Evolutionary conservation across 1,139 yeast genomes (phyloP).

Genomic region (Saccharomycopsis phalli): DNA sequence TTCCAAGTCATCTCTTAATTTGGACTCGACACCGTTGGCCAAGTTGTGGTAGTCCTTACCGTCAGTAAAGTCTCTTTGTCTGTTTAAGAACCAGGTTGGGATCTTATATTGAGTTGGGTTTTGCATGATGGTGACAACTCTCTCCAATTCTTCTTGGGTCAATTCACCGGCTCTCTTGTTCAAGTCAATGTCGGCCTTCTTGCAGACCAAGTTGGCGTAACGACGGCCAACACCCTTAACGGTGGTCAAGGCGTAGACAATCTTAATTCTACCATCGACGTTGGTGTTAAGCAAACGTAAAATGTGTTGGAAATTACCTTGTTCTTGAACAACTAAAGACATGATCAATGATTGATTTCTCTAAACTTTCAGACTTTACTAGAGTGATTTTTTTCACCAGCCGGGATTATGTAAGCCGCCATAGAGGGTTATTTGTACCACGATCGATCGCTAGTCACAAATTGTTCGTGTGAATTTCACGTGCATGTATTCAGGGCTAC

Average conservation of each 20-base stretch:
- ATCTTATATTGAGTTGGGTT: slow-evolving; percentile 99
- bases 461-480: neutral
- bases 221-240: slow-evolving; percentile 99
- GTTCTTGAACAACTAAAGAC: slow-evolving; percentile 98
- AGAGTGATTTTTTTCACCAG: slow-evolving; percentile 8
- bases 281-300: slow-evolving; percentile 99
- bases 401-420: slow-evolving; percentile 7
- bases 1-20: slow-evolving; percentile 99
- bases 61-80: slow-evolving; percentile 97
- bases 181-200: slow-evolving; percentile 99
- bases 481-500: neutral
- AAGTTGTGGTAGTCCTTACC: slow-evolving; percentile 99
- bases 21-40: slow-evolving; percentile 98
- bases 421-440: neutral
- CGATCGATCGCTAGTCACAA: neutral
- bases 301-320: slow-evolving; percentile 99
- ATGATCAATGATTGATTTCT: slow-evolving; percentile 27
- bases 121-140: slow-evolving; percentile 99
- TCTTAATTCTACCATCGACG: slow-evolving; percentile 99
- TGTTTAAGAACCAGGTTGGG: slow-evolving; percentile 99
- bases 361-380: neutral
- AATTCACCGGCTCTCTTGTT: slow-evolving; percentile 99
- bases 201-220: slow-evolving; percentile 99
- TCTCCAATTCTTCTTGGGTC: slow-evolving; percentile 99
- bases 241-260: slow-evolving; percentile 99